Conservation (phyloP, 768 basidiomycete species). For the Phanerochaete carnosa region DNA sequence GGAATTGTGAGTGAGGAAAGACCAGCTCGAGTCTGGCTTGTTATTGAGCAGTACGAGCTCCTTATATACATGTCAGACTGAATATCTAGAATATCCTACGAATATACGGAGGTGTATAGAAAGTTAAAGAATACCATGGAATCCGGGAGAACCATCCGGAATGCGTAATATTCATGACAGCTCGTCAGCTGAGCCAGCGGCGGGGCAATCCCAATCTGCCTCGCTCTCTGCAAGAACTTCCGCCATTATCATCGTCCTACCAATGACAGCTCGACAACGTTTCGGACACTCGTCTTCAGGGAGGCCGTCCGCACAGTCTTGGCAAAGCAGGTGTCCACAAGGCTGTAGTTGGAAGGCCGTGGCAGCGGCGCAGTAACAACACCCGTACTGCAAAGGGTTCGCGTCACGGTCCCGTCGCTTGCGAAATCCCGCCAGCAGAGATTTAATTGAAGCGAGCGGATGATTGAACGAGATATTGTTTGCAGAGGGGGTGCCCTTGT, state of each 20-base stretch:
- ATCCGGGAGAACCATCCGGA: too few relatives aligned
- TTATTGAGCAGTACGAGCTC: too few relatives aligned
- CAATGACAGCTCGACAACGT: neutral
- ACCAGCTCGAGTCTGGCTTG: too few relatives aligned
- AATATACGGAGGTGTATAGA: too few relatives aligned
- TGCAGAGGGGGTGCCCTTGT: neutral
- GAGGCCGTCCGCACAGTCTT: neutral
- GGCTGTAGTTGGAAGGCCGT: neutral
- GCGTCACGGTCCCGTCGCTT: too few relatives aligned
- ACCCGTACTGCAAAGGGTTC: neutral
- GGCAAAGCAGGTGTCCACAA: neutral
- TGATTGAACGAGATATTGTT: neutral
- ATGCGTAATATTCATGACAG: too few relatives aligned
- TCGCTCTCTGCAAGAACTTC: neutral
- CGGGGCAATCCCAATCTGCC: neutral
- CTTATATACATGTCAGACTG: too few relatives aligned
- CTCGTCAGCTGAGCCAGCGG: neutral
- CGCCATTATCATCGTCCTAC: neutral
- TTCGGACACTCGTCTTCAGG: neutral
- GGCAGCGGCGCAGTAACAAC: neutral
- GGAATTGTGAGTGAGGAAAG: too few relatives aligned
- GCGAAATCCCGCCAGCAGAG: too few relatives aligned
- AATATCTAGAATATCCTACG: too few relatives aligned
- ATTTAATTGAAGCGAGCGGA: too few relatives aligned
- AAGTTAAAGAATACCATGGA: too few relatives aligned